phyloP scores from a whole-genome alignment of 805 yeast species.

The Naumovozyma castellii region DNA sequence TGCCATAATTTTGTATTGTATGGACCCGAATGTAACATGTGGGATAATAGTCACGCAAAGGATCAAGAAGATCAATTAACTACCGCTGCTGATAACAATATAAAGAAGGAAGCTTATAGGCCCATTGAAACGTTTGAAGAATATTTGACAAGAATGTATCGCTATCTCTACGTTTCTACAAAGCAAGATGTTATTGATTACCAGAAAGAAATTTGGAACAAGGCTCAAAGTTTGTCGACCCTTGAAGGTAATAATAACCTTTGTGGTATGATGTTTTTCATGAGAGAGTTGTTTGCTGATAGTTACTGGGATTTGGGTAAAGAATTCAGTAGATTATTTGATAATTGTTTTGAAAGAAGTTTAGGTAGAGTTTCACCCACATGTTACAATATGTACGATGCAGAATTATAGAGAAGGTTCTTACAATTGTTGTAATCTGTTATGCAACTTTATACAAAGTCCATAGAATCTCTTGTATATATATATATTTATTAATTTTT shows the following conservation, averaged over 20 bases:
- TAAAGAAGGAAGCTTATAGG: slow-evolving; percentile 9
- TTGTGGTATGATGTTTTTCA: slow-evolving; percentile 45
- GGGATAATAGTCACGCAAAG: slow-evolving; percentile 13
- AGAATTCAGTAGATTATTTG: slow-evolving; percentile 45
- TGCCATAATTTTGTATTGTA: slow-evolving; percentile 39
- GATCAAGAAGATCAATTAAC: background rate
- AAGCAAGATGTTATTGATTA: slow-evolving; percentile 29
- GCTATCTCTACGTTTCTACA: slow-evolving; percentile 24
- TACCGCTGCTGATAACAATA: background rate
- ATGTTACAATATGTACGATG: slow-evolving; percentile 44
- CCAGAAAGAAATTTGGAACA: slow-evolving; percentile 35
- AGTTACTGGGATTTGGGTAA: slow-evolving; percentile 49
- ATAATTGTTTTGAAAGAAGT: slow-evolving; percentile 46
- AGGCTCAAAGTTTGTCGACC: slow-evolving; percentile 33
- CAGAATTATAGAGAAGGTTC: slow-evolving; percentile 4
- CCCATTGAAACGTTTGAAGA: slow-evolving; percentile 42
- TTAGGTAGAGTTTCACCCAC: slow-evolving; percentile 39
- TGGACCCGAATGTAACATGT: slow-evolving; percentile 38
- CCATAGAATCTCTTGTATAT: too few species aligned
- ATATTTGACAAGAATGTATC: slow-evolving; percentile 43
- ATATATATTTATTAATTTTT: too few species aligned
- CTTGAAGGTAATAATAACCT: slow-evolving; percentile 40
- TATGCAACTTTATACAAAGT: too few species aligned
- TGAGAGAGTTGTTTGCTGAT: slow-evolving; percentile 33
- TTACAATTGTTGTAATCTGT: too few species aligned